Evolutionary conservation across 1,139 yeast genomes (phyloP), one percentile per base, ranked within the genome.

Genomic region (Protomyces gravidus): DNA sequence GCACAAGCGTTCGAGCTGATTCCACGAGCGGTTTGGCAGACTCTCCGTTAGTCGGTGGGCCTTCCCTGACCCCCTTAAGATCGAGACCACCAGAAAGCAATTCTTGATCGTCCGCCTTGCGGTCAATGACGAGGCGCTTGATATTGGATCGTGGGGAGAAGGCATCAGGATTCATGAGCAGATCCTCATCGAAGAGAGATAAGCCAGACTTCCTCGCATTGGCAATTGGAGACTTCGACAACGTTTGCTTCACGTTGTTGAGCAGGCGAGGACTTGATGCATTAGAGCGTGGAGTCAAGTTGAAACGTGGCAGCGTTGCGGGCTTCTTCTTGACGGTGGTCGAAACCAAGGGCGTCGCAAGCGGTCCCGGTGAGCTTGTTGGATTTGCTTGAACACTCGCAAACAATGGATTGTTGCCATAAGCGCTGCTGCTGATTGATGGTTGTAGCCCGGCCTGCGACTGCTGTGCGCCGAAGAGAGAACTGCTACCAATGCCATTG

Each of bases 81-180:
- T 63, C 65, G 9, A 57, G 52, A 13, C 62, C 65, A 9, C 67
- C 66, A 4, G 65, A 60, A 9, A 66, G 57, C 13, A 68, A 59
- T 25, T 67, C 68, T 19, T 65, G 67, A 39, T 67, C 66, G 7
- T 66, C 65, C 15, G 67, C 75, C 67, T 69, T 68, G 15, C 79
- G 79, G 61, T 82, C 82, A 63, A 85, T 78, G 5, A 82, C 77
- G 60, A 85, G 74, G 62, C 80, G 79, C 55, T 83, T 81, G 63
- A 83, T 78, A 61, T 79, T 80, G 45, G 76, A 74, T 56, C 81
- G 80, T 27, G 89, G 89, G 2, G 85, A 79, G 70, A 86, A 86
- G 5, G 86, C 83, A 59, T 82, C 86, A n/a, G 88, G 81, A 1
- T 85, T 76, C 63, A 86, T 71, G 61, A 87, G 84, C 2, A 89